phyloP scores from a whole-genome alignment of 2,329 filamentous ascomycete species.

The Stenocarpella maydis region DNA sequence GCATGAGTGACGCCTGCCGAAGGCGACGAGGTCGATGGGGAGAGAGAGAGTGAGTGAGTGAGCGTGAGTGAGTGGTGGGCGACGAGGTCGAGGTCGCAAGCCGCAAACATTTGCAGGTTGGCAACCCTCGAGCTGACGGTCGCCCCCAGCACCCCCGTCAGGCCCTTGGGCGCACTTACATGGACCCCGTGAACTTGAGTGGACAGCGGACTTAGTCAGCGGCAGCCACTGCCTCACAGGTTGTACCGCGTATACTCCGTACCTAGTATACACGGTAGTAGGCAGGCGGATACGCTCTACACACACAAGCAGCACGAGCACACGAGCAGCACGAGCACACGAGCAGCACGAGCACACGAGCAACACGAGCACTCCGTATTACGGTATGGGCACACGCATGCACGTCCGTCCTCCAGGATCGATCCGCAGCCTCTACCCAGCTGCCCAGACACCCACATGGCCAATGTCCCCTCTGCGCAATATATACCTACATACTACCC shows the following conservation, averaged over 20 bases:
- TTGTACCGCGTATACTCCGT: no score
- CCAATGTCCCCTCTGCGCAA: no score
- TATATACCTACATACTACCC: no score
- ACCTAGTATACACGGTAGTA: no score
- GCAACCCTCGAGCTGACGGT: slow-evolving; percentile 1
- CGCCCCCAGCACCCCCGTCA: background rate
- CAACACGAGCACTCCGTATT: no score
- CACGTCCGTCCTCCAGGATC: background rate
- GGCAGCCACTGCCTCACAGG: background rate
- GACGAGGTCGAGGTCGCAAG: slow-evolving; percentile 23
- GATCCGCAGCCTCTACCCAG: no score
- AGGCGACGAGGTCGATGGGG: background rate
- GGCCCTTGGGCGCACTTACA: slow-evolving; percentile 17
- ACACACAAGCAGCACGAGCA: no score
- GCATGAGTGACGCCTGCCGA: background rate
- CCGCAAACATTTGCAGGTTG: slow-evolving; percentile 29
- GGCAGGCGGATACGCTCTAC: no score
- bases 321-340: no score
- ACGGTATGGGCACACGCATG: no score
- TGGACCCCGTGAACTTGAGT: slow-evolving; percentile 20
- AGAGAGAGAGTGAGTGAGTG: background rate
- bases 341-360: no score
- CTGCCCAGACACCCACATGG: no score
- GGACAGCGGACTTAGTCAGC: slow-evolving; percentile 6
- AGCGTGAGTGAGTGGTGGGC: background rate